Conservation (phyloP, 768 basidiomycete species). For the Xerocomus spinulosus region DNA sequence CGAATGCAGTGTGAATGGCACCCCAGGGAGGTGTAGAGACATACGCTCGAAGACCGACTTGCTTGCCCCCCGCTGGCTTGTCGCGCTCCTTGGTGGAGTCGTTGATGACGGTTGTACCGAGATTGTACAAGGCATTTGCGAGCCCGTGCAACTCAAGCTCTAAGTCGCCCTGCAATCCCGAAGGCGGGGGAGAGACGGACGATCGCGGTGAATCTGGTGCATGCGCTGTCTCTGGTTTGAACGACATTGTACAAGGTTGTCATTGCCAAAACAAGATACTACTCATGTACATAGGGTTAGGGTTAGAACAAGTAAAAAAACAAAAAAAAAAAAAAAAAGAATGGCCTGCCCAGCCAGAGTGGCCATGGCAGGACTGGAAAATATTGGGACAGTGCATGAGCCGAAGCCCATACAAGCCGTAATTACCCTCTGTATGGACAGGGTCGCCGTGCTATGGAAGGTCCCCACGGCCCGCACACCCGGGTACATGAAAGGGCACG, state of each 20-base stretch:
- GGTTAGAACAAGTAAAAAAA: constrained; percentile 17
- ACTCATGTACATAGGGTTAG: constrained; percentile 26
- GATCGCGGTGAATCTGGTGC: constrained; percentile 56
- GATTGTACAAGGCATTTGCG: constrained; percentile 72
- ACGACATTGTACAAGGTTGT: not conserved
- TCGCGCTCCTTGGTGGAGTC: constrained; percentile 79
- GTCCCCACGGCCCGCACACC: constrained; percentile 53
- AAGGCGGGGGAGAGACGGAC: constrained; percentile 68
- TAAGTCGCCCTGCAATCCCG: constrained; percentile 66
- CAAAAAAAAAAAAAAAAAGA: constrained; percentile 18
- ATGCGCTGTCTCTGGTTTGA: not conserved
- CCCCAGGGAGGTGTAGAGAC: constrained; percentile 12
- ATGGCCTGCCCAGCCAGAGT: constrained; percentile 39
- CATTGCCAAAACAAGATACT: constrained; percentile 5
- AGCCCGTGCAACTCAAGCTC: constrained; percentile 74
- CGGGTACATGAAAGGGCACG: constrained; percentile 48
- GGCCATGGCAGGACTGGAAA: constrained; percentile 66
- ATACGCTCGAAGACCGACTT: constrained; percentile 73
- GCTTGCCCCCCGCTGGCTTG: constrained; percentile 65
- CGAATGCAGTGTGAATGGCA: not conserved
- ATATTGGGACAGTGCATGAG: constrained; percentile 78
- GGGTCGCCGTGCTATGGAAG: constrained; percentile 54
- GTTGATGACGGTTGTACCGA: constrained; percentile 79
- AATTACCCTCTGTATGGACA: constrained; percentile 44
- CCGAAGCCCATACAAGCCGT: constrained; percentile 56